phyloP scores from a whole-genome alignment of 495 filamentous ascomycete species.

The Aspergillus sclerotioniger region DNA sequence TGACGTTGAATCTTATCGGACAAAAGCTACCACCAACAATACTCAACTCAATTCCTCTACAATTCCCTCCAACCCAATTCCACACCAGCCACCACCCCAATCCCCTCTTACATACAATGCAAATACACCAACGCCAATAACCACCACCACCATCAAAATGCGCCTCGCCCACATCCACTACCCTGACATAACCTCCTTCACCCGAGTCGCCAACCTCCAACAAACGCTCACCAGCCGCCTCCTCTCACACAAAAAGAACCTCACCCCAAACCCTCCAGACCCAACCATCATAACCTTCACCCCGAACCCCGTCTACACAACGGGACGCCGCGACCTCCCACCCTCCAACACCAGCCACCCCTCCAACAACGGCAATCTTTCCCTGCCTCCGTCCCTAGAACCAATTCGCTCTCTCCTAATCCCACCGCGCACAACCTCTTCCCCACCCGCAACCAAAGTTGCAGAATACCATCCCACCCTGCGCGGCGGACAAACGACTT shows the following conservation, averaged over 20 bases:
- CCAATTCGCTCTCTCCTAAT: slow-evolving; percentile 32
- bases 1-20: slow-evolving; percentile 9
- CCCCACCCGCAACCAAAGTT: slow-evolving; percentile 4
- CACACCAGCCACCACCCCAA: background rate
- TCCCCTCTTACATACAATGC: background rate
- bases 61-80: slow-evolving; percentile 1
- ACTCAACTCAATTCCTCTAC: background rate
- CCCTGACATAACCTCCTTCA: slow-evolving; percentile 53
- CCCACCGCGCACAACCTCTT: slow-evolving; percentile 37
- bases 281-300: slow-evolving; percentile 81
- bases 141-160: slow-evolving; percentile 23
- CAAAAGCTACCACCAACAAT: background rate
- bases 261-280: slow-evolving; percentile 50
- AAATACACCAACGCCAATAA: slow-evolving; percentile 3
- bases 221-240: slow-evolving; percentile 46
- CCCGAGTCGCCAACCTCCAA: slow-evolving; percentile 48
- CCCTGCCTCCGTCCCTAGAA: slow-evolving; percentile 39
- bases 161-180: slow-evolving; percentile 70
- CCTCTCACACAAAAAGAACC: slow-evolving; percentile 43
- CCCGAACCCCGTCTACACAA: slow-evolving; percentile 83
- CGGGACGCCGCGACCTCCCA: slow-evolving; percentile 76
- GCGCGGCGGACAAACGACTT: slow-evolving; percentile 89
- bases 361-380: slow-evolving; percentile 16
- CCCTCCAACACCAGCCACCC: slow-evolving; percentile 45
- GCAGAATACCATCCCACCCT: slow-evolving; percentile 68